Evolutionary conservation across 768 basidiomycete species (phyloP), one percentile per base, ranked within the genome.

Genomic region (Tricholoma hemisulphureum): DNA sequence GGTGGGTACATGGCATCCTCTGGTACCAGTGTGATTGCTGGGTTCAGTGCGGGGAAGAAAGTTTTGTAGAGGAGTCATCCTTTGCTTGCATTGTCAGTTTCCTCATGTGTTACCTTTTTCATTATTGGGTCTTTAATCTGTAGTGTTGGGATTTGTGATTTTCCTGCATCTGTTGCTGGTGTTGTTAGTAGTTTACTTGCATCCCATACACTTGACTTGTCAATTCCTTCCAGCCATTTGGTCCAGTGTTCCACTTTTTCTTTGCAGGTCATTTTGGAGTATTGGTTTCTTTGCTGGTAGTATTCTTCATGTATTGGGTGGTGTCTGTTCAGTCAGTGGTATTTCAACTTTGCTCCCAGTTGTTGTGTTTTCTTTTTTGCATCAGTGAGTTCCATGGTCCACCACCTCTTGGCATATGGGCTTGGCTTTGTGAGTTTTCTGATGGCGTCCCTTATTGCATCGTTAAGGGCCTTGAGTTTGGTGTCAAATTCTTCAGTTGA

Each of bases 321-420:
- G 10, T 46, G n/a, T 21, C n/a, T 4, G 20, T 7, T 11, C 21
- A 20, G 3, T 2, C 18, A 20, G 10, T 46, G 20, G 11, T n/a
- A 21, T 10, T 46, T 46, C 5, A 21, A 4, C 21, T 4, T 46
- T 11, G 3, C 18, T 11, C 16, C 26, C 41, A 46, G 45, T 21
- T 26, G 13, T 26, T 13, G 11, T 21, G 10, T 18, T 20, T 46
- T 2, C 20, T 21, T 46, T 21, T 46, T 14, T 20, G 2, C 13
- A 11, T 20, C 21, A 4, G 13, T 10, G 2, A 67, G 58, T 3
- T 66, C 60, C 1, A 32, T 48, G 2, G 26, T 64, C 61, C 61
- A 67, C 66, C 66, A 67, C 0, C 59, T 7, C 11, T 61, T 65
- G 3, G 55, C 24, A 21, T 58, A 51, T 0, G 63, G 65, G 10